Evolutionary conservation across 73 alveolate species (phyloP).

Genomic region (Paramecium tetraurelia): DNA sequence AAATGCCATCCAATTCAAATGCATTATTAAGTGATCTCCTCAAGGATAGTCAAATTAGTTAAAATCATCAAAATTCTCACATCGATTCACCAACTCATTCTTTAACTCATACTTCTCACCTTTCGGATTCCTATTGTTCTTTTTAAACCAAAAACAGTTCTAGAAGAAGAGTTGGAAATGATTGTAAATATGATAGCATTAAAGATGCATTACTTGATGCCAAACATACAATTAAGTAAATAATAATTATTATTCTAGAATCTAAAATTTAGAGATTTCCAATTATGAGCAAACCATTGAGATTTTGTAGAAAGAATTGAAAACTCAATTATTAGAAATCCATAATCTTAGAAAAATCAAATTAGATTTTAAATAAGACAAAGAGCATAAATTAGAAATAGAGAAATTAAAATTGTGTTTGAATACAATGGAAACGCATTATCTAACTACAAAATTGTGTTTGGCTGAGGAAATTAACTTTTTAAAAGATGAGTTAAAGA

Average conservation of each 20-base stretch:
- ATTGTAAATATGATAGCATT: not conserved
- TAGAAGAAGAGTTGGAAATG: not conserved
- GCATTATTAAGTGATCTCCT: conserved; percentile 13
- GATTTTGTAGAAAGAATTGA: not conserved
- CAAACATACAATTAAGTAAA: conserved; percentile 17
- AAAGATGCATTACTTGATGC: not conserved
- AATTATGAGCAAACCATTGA: not conserved
- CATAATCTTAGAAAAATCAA: not conserved
- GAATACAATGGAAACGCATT: not conserved
- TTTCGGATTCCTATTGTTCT: not conserved
- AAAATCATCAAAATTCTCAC: not conserved
- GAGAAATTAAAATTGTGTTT: not conserved
- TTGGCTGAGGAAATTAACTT: conserved; percentile 21
- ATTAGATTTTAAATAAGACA: not conserved
- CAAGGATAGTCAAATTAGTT: not conserved
- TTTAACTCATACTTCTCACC: not conserved
- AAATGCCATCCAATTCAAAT: not conserved
- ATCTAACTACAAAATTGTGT: conserved; percentile 6
- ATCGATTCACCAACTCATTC: not conserved
- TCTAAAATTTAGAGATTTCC: not conserved
- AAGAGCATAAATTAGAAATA: not conserved
- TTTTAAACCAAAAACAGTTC: conserved; percentile 4
- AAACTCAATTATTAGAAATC: not conserved
- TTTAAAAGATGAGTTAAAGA: not conserved
- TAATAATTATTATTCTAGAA: not conserved